Evolutionary conservation across 2,329 filamentous ascomycete genomes (phyloP).

Genomic region (Pseudogymnoascus sp.): DNA sequence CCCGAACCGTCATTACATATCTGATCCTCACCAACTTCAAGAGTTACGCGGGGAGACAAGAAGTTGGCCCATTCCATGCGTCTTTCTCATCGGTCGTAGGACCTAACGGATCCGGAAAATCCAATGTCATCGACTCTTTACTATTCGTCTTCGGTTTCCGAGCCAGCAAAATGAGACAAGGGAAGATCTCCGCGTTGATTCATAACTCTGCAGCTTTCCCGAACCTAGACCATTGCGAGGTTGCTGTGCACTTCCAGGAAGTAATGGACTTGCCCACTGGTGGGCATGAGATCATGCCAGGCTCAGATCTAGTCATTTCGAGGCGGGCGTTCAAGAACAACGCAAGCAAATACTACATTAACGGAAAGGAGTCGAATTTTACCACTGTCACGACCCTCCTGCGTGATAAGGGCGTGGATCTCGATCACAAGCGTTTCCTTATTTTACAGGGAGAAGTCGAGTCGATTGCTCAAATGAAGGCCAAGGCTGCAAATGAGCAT

Average conservation of each 20-base stretch:
- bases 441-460: conserved; percentile 97
- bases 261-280: conserved; percentile 81
- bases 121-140: conserved; percentile 95
- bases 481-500: conserved; percentile 89
- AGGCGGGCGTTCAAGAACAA: conserved; percentile 96
- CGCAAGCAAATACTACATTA: conserved; percentile 96
- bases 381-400: conserved; percentile 84
- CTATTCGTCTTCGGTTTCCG: conserved; percentile 99
- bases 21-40: conserved; percentile 96
- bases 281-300: conserved; percentile 66
- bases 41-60: conserved; percentile 90
- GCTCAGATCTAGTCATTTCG: conserved; percentile 81
- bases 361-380: conserved; percentile 82
- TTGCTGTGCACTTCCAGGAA: conserved; percentile 93
- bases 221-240: conserved; percentile 84
- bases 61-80: conserved; percentile 92
- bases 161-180: conserved; percentile 98
- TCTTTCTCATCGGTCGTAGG: conserved; percentile 98
- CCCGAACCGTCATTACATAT: conserved; percentile 87
- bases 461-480: conserved; percentile 98
- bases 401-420: conserved; percentile 80
- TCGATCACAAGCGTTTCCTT: conserved; percentile 96
- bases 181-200: conserved; percentile 94
- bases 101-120: conserved; percentile 96
- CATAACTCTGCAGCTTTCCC: conserved; percentile 90